phyloP scores from a whole-genome alignment of 2,329 filamentous ascomycete species.

The Trichoderma sp. region DNA sequence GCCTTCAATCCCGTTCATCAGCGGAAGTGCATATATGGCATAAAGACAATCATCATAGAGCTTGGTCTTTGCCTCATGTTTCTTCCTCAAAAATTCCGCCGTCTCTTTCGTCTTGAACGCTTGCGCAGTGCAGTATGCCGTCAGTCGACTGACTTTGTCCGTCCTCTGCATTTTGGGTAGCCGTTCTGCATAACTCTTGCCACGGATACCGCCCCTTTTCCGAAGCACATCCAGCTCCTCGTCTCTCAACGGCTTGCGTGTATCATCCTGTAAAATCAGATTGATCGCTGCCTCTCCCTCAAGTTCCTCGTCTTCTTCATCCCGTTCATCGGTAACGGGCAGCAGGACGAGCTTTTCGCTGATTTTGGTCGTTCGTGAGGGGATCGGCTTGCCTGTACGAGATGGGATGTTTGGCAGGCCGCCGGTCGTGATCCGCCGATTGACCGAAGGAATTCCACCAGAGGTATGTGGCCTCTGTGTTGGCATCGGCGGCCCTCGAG shows the following conservation, averaged over 20 bases:
- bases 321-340: conserved; percentile 72
- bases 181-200: conserved; percentile 93
- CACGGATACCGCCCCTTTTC: conserved; percentile 61
- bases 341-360: conserved; percentile 96
- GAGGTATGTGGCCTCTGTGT: conserved; percentile 36
- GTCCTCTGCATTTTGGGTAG: conserved; percentile 84
- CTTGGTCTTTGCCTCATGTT: conserved; percentile 90
- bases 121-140: conserved; percentile 94
- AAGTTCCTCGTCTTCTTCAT: conserved; percentile 60
- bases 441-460: conserved; percentile 22
- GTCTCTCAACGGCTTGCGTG: conserved; percentile 65
- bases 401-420: conserved; percentile 44
- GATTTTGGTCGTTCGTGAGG: conserved; percentile 86
- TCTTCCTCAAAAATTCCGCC: conserved; percentile 84
- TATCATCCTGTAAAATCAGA: conserved; percentile 53
- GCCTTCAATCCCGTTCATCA: conserved; percentile 82
- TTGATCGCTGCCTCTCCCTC: conserved; percentile 46
- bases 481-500: conserved; percentile 66
- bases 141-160: conserved; percentile 85
- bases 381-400: conserved; percentile 62
- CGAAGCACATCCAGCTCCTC: conserved; percentile 66
- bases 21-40: conserved; percentile 87
- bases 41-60: conserved; percentile 98
- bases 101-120: conserved; percentile 86
- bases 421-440: conserved; percentile 37